These are phyloP conservation scores for Coix lacrymajobi DNA, from an alignment of 176 grass and related monocot species.

Conservation along the genomic window DNA sequence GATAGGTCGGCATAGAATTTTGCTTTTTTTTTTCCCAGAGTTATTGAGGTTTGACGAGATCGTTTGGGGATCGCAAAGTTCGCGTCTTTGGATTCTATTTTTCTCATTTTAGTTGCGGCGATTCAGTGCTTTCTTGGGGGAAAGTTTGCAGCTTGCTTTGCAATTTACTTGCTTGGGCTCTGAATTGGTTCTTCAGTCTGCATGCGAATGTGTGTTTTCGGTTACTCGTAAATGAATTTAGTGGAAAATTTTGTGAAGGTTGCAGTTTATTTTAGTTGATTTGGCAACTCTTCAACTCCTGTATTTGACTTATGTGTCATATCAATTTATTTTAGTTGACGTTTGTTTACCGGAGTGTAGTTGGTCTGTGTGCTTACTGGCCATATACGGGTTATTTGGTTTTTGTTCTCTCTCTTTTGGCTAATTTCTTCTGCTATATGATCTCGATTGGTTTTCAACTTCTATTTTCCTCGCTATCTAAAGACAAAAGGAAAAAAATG, in stretches of 20 bases:
- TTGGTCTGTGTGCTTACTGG: not conserved
- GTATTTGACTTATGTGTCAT: not conserved
- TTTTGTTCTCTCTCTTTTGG: not conserved
- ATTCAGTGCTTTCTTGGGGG: not conserved
- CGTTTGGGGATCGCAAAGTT: conserved; percentile 11
- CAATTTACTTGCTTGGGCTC: not conserved
- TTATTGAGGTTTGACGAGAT: not conserved
- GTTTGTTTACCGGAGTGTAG: not conserved
- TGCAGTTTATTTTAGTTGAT: not conserved
- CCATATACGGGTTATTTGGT: not conserved
- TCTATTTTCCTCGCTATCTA: not conserved
- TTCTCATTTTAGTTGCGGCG: not conserved
- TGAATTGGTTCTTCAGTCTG: not conserved
- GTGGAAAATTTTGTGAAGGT: not conserved
- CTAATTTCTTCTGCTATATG: not conserved
- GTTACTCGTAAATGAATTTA: not conserved
- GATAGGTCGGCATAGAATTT: conserved; percentile 3
- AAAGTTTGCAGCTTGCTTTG: not conserved
- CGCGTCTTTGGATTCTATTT: conserved; percentile 1
- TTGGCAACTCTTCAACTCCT: not conserved
- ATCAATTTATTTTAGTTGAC: not conserved
- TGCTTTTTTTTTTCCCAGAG: not conserved
- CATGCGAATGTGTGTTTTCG: not conserved
- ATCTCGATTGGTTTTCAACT: not conserved
- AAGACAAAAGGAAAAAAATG: not conserved